Percentiles rank a stretch among this genome's conserved stretches.
Evolutionary conservation across 2,329 filamentous ascomycete species (phyloP).

Genomic region (Aplosporella prunicola): DNA sequence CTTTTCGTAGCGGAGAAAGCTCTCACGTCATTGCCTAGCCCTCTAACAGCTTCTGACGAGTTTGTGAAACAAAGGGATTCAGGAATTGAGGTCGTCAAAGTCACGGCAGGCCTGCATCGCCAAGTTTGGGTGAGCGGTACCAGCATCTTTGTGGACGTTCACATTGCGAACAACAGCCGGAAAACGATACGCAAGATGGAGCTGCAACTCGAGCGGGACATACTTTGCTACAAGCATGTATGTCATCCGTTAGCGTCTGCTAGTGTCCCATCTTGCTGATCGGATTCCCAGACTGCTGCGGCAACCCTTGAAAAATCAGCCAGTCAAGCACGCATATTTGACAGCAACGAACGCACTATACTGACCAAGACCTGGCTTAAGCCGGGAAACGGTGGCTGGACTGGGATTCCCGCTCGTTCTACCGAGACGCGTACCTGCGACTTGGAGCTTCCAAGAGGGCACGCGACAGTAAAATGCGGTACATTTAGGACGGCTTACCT

Average conservation of each 20-base stretch:
- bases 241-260: constrained; percentile 17
- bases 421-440: constrained; percentile 41
- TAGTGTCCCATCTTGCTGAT: constrained; percentile 9
- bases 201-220: constrained; percentile 42
- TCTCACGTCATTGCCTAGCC: constrained; percentile 43
- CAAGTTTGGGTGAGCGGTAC: constrained; percentile 51
- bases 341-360: constrained; percentile 41
- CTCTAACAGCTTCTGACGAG: constrained; percentile 42
- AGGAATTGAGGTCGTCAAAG: constrained; percentile 34
- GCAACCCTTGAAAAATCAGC: constrained; percentile 41
- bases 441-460: constrained; percentile 41
- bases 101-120: constrained; percentile 47
- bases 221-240: constrained; percentile 43
- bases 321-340: constrained; percentile 43
- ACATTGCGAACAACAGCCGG: constrained; percentile 41
- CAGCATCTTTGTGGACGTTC: constrained; percentile 45
- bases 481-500: constrained; percentile 13
- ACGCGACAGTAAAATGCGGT: constrained; percentile 43
- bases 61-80: constrained; percentile 32
- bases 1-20: constrained; percentile 40
- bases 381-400: constrained; percentile 36
- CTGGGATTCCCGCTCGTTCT: constrained; percentile 37
- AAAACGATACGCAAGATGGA: constrained; percentile 43
- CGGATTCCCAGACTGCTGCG: constrained; percentile 32
- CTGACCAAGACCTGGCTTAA: constrained; percentile 36